Evolutionary conservation across 2,329 filamentous ascomycete species (phyloP), one percentile per base, ranked within the genome.

Genomic region (Cercospora sp.): DNA sequence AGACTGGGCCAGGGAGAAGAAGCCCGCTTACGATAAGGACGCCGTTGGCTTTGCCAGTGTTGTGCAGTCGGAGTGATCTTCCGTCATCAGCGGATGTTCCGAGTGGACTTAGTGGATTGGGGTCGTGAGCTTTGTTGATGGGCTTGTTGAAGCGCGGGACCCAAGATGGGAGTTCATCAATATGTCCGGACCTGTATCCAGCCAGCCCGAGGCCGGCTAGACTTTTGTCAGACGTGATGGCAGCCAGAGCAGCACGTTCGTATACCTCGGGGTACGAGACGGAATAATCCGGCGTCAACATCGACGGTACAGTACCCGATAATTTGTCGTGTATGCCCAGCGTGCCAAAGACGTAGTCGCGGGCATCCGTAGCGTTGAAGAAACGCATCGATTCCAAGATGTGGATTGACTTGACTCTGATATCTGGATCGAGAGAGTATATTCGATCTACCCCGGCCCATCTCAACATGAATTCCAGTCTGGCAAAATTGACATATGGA

Each of bases 291-390:
- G 65, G 60, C 6, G 21, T 12, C 28, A 67, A 32, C n/a, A 8
- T 21, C 49, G 28, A 32, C 13, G 49, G 21, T 13, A 53, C 49
- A 9, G 10, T 26, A 13, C 13, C 18, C 2, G n/a, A 34, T 21
- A 64, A 34, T 1, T 30, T 49, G 3, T 64, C 26, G 16, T 64
- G 49, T 5, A 67, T 13, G n/a, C 65, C 65, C 6, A 67, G 49
- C 8, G 51, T 34, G 13, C 59, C 65, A 16, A 28, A 67, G n/a
- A 67, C 32, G 24, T 57, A 43, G 51, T 67, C 65, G 26, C 66
- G 34, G 4, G 62, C 55, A 45, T 68, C 66, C n/a, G 63, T 51
- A 18, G 66, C 63, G 13, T 66, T 61, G 37, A 60, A 62, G n/a
- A 28, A 63, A 40, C 51, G 55, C 26, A 66, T 53, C 21, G 49